These are phyloP conservation scores for Fragaria nilgerrensis DNA, from an alignment of 306 rosid species.

Conservation along the genomic window DNA sequence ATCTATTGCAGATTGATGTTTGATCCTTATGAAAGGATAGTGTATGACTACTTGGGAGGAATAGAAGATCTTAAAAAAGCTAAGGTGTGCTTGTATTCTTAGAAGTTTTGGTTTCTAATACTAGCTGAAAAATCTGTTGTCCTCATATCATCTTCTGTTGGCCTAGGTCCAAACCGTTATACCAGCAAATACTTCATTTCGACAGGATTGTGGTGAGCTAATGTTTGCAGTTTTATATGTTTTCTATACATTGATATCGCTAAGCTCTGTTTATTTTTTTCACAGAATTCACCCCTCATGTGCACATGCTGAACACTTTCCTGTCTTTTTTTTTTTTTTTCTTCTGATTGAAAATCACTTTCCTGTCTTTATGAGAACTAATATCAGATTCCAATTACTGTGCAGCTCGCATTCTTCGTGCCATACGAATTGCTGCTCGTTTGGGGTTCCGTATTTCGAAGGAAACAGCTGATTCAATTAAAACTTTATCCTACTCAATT, in stretches of 20 bases:
- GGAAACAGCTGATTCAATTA: constrained; percentile 71
- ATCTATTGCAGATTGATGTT: constrained; percentile 69
- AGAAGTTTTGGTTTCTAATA: constrained; percentile 28
- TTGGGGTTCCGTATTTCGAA: constrained; percentile 69
- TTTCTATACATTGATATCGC: neutral
- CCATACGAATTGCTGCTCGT: constrained; percentile 82
- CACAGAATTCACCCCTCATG: neutral
- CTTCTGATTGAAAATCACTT: no score
- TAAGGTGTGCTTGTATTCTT: constrained; percentile 60
- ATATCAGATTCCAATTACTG: constrained; percentile 22
- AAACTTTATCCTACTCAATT: constrained; percentile 47
- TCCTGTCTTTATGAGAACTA: constrained; percentile 12
- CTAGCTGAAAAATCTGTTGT: constrained; percentile 21
- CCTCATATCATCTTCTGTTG: constrained; percentile 40
- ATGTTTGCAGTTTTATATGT: constrained; percentile 26
- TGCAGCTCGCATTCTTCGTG: constrained; percentile 92
- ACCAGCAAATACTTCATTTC: constrained; percentile 78
- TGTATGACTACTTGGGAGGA: constrained; percentile 88
- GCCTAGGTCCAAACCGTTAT: constrained; percentile 69
- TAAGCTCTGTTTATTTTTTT: neutral
- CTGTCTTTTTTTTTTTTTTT: neutral
- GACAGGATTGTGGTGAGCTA: constrained; percentile 76
- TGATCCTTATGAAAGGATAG: constrained; percentile 64
- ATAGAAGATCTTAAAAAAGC: constrained; percentile 64
- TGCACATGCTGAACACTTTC: neutral